These are phyloP conservation scores for Secale cereale DNA, from an alignment of 176 grass and related monocot genomes.

Conservation along the genomic window DNA sequence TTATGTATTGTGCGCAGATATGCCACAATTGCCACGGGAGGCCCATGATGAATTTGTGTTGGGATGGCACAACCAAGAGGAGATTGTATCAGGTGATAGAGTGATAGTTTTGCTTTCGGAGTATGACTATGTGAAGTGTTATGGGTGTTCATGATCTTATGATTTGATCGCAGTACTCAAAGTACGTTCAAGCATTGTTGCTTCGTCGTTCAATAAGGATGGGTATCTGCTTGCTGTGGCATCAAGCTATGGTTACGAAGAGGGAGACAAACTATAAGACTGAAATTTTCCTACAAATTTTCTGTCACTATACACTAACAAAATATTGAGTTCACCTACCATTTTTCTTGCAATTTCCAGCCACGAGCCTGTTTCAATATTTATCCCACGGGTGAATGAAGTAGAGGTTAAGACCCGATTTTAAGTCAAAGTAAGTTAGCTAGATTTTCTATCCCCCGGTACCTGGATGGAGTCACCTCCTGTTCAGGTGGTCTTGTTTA, in stretches of 20 bases:
- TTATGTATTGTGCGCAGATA: too few relatives aligned
- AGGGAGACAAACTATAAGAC: conserved; percentile 83
- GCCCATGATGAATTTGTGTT: too few relatives aligned
- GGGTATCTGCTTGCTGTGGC: conserved; percentile 81
- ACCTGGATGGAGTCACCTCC: too few relatives aligned
- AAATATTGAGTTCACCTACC: not conserved
- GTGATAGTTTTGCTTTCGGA: not conserved
- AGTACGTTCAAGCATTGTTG: conserved; percentile 79
- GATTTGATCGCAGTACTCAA: conserved; percentile 65
- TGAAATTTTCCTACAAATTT: not conserved
- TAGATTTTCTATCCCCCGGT: too few relatives aligned
- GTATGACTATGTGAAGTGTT: not conserved
- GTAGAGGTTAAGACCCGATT: conserved; percentile 58
- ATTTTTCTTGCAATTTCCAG: conserved; percentile 40
- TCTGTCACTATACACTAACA: not conserved
- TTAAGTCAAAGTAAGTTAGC: too few relatives aligned
- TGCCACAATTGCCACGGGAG: too few relatives aligned
- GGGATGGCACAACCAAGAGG: not conserved
- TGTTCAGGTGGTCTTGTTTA: too few relatives aligned
- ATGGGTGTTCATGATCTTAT: not conserved
- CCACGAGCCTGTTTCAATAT: conserved; percentile 76
- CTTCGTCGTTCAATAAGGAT: conserved; percentile 90
- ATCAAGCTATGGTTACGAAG: conserved; percentile 92
- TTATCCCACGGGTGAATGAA: conserved; percentile 80
- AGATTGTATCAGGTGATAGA: conserved; percentile 80